These are phyloP conservation scores for Xylariaceae sp. DNA, from an alignment of 2,329 filamentous ascomycete genomes.

Conservation along the genomic window DNA sequence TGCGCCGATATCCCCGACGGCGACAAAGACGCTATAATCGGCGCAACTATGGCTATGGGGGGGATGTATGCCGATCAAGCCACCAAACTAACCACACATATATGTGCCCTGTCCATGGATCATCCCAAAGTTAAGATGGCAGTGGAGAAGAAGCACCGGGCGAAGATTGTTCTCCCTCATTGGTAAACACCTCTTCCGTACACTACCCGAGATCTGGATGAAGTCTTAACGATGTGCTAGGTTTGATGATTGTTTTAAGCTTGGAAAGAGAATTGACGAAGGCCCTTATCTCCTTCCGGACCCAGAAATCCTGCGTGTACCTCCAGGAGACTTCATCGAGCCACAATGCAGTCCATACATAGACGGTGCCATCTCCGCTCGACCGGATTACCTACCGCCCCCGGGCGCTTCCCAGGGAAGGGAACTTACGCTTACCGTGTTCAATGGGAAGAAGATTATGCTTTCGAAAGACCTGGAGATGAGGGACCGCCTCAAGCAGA, in stretches of 20 bases:
- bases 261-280: slow-evolving; percentile 88
- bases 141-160: slow-evolving; percentile 59
- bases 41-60: slow-evolving; percentile 83
- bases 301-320: slow-evolving; percentile 69
- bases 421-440: slow-evolving; percentile 63
- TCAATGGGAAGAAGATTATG: slow-evolving; percentile 72
- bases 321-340: slow-evolving; percentile 52
- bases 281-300: slow-evolving; percentile 80
- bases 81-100: slow-evolving; percentile 75
- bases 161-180: slow-evolving; percentile 86
- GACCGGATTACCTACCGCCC: slow-evolving; percentile 42
- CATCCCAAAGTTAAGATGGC: slow-evolving; percentile 66
- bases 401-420: slow-evolving; percentile 36
- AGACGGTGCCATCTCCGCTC: slow-evolving; percentile 58
- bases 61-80: slow-evolving; percentile 72
- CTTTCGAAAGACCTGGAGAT: slow-evolving; percentile 72
- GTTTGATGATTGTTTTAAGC: slow-evolving; percentile 95
- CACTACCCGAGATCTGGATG: not conserved
- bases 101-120: slow-evolving; percentile 76
- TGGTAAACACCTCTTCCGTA: slow-evolving; percentile 54
- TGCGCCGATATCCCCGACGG: slow-evolving; percentile 79
- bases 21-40: slow-evolving; percentile 89
- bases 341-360: slow-evolving; percentile 59
- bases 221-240: slow-evolving; percentile 42
- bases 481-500: slow-evolving; percentile 58